These are phyloP conservation scores for Tricholoma flavovirens DNA, from an alignment of 768 basidiomycete species.

Conservation along the genomic window DNA sequence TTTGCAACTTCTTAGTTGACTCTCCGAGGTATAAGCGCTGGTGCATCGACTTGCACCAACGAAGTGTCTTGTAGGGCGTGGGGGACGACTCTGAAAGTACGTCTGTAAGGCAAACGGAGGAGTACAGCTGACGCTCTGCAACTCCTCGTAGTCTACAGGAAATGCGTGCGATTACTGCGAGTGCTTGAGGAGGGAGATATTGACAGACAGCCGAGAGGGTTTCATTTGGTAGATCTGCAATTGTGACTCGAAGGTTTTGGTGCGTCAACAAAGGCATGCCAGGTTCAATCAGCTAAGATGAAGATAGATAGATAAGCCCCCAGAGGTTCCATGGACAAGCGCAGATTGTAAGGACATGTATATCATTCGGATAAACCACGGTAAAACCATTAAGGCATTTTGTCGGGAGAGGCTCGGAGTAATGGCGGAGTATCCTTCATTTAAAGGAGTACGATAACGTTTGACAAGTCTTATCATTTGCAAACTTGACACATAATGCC, in stretches of 20 bases:
- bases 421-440: conserved; percentile 27
- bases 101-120: conserved; percentile 46
- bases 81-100: conserved; percentile 35
- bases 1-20: conserved; percentile 38
- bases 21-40: conserved; percentile 41
- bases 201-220: conserved; percentile 45
- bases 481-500: too few relatives aligned
- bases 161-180: conserved; percentile 37
- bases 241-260: conserved; percentile 9
- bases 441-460: too few relatives aligned
- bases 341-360: conserved; percentile 11
- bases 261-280: conserved; percentile 7
- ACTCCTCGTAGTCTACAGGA: conserved; percentile 45
- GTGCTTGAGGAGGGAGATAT: conserved; percentile 28
- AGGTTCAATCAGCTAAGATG: background rate
- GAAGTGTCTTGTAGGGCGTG: conserved; percentile 35
- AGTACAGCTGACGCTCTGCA: conserved; percentile 56
- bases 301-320: too few relatives aligned
- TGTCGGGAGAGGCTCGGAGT: conserved; percentile 36
- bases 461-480: too few relatives aligned
- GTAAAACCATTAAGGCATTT: conserved; percentile 25
- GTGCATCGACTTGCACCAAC: conserved; percentile 50
- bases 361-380: conserved; percentile 33
- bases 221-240: conserved; percentile 47
- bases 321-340: background rate